Conservation (phyloP, 2,329 filamentous ascomycete genomes). For the Fusarium haematococcum region DNA sequence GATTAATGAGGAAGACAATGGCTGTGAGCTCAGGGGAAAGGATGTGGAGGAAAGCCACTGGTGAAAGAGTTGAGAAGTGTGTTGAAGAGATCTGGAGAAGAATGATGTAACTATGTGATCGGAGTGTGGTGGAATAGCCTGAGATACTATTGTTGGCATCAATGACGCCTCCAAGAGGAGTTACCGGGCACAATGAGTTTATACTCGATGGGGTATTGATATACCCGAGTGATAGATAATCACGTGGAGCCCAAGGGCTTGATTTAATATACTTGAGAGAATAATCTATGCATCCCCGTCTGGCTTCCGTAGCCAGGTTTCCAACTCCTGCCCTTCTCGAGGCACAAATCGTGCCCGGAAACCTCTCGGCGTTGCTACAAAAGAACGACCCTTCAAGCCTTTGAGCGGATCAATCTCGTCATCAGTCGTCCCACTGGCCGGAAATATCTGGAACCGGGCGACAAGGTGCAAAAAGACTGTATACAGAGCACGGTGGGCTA, state of each 20-base stretch:
- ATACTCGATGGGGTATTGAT: not conserved
- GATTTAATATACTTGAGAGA: not conserved
- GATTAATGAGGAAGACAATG: not conserved
- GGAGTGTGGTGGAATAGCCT: too few species aligned
- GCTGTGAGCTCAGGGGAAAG: not conserved
- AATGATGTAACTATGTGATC: too few species aligned
- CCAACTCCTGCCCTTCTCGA: constrained; percentile 7
- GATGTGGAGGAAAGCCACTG: not conserved
- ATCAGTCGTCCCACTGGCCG: constrained; percentile 28
- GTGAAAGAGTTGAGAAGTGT: not conserved
- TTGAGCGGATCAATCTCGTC: constrained; percentile 40
- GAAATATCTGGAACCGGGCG: constrained; percentile 54
- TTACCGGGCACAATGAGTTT: not conserved
- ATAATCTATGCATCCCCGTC: not conserved
- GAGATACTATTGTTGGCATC: too few species aligned
- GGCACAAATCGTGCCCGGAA: constrained; percentile 27
- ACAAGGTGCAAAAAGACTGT: constrained; percentile 64
- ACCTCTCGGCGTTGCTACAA: constrained; percentile 26
- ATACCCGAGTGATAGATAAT: not conserved
- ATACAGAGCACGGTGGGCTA: constrained; percentile 66
- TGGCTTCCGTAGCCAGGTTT: constrained; percentile 4
- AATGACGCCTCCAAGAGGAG: not conserved
- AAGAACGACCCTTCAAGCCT: constrained; percentile 27
- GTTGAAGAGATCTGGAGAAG: not conserved
- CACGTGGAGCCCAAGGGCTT: not conserved